These are phyloP conservation scores for Raphanus raphanistrum DNA, from an alignment of 345 rosid species.

Conservation along the genomic window DNA sequence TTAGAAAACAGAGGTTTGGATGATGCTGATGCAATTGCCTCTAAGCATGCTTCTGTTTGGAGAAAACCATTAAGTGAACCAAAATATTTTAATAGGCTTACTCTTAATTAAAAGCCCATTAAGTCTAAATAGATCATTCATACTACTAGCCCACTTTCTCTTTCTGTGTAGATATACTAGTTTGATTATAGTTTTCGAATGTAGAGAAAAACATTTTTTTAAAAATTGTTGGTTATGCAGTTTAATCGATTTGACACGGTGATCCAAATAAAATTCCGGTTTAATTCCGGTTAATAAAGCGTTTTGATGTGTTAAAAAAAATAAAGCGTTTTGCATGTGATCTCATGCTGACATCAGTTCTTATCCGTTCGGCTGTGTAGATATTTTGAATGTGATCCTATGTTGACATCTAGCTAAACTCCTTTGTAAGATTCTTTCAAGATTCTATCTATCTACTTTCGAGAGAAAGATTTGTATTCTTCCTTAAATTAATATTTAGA, in stretches of 20 bases:
- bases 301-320: neutral
- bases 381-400: neutral
- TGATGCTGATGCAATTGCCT: no score
- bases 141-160: neutral
- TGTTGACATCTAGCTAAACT: neutral
- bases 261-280: neutral
- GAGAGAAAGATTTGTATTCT: neutral
- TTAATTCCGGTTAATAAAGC: neutral
- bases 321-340: neutral
- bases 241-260: conserved; percentile 37
- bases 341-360: neutral
- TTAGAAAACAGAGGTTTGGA: no score
- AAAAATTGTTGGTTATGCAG: neutral
- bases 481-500: neutral
- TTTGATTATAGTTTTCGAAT: neutral
- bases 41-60: no score
- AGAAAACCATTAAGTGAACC: neutral
- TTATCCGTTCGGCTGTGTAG: neutral
- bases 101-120: neutral
- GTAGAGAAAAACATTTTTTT: neutral
- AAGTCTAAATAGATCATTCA: no score
- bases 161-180: neutral
- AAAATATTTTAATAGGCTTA: neutral
- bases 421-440: neutral
- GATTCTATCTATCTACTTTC: conserved; percentile 14